Conservation (phyloP, 345 rosid genomes). For the Corchorus capsularis region DNA sequence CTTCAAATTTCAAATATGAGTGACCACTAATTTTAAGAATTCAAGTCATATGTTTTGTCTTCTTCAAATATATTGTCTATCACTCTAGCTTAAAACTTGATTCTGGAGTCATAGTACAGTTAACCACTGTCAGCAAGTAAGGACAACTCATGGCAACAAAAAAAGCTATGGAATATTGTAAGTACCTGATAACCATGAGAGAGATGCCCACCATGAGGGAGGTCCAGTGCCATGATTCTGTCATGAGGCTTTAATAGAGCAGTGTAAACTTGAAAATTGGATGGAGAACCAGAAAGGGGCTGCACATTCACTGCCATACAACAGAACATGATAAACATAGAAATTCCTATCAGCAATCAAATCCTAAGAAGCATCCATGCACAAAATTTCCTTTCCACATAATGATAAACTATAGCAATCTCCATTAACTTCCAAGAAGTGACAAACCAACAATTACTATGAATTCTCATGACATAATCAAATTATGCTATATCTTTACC, state of each 20-base stretch:
- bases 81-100: background rate
- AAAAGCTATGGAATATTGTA: slow-evolving; percentile 14
- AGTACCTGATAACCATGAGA: slow-evolving; percentile 99
- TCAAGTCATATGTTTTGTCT: background rate
- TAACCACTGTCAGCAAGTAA: background rate
- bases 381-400: slow-evolving; percentile 5
- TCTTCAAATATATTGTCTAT: background rate
- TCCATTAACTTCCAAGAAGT: background rate
- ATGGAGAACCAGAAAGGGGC: slow-evolving; percentile 92
- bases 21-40: background rate
- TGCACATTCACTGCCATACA: slow-evolving; percentile 86
- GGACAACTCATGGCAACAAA: background rate
- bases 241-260: slow-evolving; percentile 94
- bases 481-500: slow-evolving; percentile 43
- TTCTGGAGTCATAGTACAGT: background rate
- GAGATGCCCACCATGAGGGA: slow-evolving; percentile 99
- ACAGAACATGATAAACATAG: slow-evolving; percentile 21
- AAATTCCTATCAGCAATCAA: slow-evolving; percentile 8
- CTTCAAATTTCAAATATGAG: background rate
- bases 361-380: slow-evolving; percentile 15
- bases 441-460: background rate
- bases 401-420: background rate
- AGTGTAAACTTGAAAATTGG: slow-evolving; percentile 96
- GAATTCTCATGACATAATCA: slow-evolving; percentile 1
- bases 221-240: slow-evolving; percentile 99